Percentiles rank a stretch among this genome's conserved stretches.
Evolutionary conservation across 108 stramenopile species (phyloP).

Genomic region (Nitzschia sp.): DNA sequence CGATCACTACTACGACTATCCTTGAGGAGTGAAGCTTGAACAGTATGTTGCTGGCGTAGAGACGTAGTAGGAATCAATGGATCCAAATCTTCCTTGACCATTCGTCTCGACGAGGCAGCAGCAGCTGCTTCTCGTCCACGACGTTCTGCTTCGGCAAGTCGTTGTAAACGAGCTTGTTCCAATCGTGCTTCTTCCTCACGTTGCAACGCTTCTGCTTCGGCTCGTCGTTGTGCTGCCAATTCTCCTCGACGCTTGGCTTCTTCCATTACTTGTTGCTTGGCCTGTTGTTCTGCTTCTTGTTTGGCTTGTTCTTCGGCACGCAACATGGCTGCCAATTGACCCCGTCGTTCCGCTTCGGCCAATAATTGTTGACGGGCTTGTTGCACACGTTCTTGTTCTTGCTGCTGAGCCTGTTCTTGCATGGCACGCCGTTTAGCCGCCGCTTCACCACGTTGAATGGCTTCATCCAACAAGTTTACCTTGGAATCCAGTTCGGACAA

Average conservation of each 20-base stretch:
- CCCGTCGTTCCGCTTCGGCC: neutral
- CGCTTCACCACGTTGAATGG: neutral
- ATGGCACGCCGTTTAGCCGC: neutral
- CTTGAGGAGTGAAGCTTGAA: too few species aligned
- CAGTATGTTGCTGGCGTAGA: too few species aligned
- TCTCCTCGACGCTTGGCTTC: constrained; percentile 6
- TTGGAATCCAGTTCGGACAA: neutral
- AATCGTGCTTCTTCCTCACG: neutral
- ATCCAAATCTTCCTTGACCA: too few species aligned
- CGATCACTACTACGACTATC: too few species aligned
- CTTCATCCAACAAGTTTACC: constrained; percentile 1
- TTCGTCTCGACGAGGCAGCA: too few species aligned
- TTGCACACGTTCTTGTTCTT: neutral
- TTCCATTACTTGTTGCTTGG: neutral
- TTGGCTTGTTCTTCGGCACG: neutral
- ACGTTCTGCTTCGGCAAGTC: neutral
- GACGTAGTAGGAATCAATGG: too few species aligned
- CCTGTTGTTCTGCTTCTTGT: neutral
- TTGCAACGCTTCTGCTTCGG: neutral
- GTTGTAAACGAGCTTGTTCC: neutral
- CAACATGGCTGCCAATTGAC: neutral
- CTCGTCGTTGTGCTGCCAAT: neutral
- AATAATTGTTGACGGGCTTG: neutral
- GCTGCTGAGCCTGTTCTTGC: neutral
- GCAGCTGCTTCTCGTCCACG: neutral